Percentiles rank a stretch among this genome's conserved stretches.
Conservation (phyloP, 371 early-diverging fungal genomes). For the Phascolomyces articulosus region DNA sequence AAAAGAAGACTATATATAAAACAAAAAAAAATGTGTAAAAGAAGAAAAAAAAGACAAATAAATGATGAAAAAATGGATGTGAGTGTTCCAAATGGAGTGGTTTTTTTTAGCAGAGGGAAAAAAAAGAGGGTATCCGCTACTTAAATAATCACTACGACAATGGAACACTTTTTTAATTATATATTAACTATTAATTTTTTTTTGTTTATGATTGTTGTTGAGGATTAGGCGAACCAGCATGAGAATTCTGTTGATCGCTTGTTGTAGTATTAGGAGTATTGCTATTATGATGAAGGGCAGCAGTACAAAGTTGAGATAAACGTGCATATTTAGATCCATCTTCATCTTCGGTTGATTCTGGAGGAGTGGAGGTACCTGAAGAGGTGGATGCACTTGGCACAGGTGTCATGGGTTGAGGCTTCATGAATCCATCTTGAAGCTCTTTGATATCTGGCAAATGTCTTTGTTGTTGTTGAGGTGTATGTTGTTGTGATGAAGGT, state of each 20-base stretch:
- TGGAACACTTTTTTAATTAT: not conserved
- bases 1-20: constrained; percentile 12
- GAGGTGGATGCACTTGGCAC: constrained; percentile 45
- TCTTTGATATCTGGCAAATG: constrained; percentile 12
- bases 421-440: constrained; percentile 10
- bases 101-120: not conserved
- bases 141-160: no score
- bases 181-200: not conserved
- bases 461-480: constrained; percentile 2
- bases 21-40: not conserved
- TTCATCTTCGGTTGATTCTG: constrained; percentile 33
- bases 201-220: constrained; percentile 3
- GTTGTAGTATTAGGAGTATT: constrained; percentile 1
- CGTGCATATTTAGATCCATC: constrained; percentile 39
- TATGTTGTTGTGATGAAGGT: constrained; percentile 4
- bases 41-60: constrained; percentile 9
- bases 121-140: not conserved
- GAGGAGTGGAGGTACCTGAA: constrained; percentile 39
- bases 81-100: no score
- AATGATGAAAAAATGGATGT: not conserved
- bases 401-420: constrained; percentile 36
- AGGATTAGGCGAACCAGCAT: constrained; percentile 9
- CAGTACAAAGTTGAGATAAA: constrained; percentile 47
- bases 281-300: constrained; percentile 33
- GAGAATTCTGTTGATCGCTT: not conserved